Percentiles rank a stretch among this genome's conserved stretches.
These are phyloP conservation scores for Penicillium steckii DNA, from an alignment of 495 filamentous ascomycete species.

Conservation along the genomic window DNA sequence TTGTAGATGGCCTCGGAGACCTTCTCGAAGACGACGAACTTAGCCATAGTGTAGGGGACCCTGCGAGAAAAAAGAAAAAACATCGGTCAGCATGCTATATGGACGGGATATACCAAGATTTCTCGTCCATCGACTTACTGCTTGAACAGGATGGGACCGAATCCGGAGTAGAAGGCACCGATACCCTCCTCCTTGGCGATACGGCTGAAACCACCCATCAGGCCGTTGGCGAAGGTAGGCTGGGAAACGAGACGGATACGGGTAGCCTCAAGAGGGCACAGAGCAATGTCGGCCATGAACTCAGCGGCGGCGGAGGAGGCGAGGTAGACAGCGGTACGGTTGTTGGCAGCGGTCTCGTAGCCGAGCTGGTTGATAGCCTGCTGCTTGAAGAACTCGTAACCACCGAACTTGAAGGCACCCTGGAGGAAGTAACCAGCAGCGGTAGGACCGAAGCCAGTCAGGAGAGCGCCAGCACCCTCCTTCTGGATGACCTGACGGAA, in stretches of 20 bases:
- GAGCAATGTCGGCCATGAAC: conserved; percentile 92
- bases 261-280: conserved; percentile 91
- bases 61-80: conserved; percentile 37
- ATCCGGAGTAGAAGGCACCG: conserved; percentile 91
- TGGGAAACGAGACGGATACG: conserved; percentile 93
- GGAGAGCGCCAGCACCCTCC: conserved; percentile 85
- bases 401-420: conserved; percentile 93
- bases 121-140: no score
- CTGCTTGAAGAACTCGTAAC: conserved; percentile 95
- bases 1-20: conserved; percentile 77
- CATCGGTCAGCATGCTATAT: no score
- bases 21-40: conserved; percentile 99
- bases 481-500: conserved; percentile 80
- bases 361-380: conserved; percentile 82
- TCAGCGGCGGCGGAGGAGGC: conserved; percentile 80
- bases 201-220: conserved; percentile 80
- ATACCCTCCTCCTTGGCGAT: conserved; percentile 82
- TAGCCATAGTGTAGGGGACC: conserved; percentile 99
- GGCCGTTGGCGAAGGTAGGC: conserved; percentile 80
- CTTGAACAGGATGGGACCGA: conserved; percentile 93
- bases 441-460: conserved; percentile 86
- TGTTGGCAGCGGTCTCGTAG: conserved; percentile 75
- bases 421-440: conserved; percentile 93
- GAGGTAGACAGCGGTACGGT: conserved; percentile 87
- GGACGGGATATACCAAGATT: no score